phyloP scores from a whole-genome alignment of 306 rosid species.

The Astragalus membranaceus region DNA sequence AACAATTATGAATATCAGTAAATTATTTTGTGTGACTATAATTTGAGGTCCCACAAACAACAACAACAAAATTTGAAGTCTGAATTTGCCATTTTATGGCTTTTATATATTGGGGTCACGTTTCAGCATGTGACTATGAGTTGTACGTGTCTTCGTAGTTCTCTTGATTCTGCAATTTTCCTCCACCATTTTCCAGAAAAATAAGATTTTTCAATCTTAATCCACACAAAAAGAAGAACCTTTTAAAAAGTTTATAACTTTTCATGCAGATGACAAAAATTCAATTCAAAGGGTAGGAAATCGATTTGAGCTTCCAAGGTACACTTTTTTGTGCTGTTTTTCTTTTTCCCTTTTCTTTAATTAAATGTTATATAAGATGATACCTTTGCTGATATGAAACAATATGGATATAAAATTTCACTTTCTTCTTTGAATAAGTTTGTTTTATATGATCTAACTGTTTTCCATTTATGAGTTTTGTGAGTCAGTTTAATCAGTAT shows the following conservation, averaged over 20 bases:
- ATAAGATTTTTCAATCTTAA: not conserved
- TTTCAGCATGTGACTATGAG: constrained; percentile 15
- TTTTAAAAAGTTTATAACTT: not conserved
- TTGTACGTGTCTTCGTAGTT: not conserved
- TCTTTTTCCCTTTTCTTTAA: not conserved
- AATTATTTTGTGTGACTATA: not conserved
- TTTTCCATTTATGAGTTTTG: not conserved
- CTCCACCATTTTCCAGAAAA: not conserved
- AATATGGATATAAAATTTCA: not conserved
- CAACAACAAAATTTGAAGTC: not conserved
- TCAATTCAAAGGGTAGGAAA: not conserved
- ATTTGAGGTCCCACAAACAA: not conserved
- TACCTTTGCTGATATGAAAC: not conserved
- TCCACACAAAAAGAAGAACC: not conserved
- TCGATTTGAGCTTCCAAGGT: not conserved
- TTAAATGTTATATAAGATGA: not conserved
- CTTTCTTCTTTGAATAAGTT: not conserved
- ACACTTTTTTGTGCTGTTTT: not conserved
- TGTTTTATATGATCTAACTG: not conserved
- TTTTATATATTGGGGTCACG: not conserved
- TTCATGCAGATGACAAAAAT: not conserved
- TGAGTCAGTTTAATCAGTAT: not conserved
- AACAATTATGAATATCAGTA: not conserved
- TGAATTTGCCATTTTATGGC: not conserved
- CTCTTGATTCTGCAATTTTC: not conserved